Conservation (phyloP, 257 asterid species). For the Scutellaria galericulata region DNA sequence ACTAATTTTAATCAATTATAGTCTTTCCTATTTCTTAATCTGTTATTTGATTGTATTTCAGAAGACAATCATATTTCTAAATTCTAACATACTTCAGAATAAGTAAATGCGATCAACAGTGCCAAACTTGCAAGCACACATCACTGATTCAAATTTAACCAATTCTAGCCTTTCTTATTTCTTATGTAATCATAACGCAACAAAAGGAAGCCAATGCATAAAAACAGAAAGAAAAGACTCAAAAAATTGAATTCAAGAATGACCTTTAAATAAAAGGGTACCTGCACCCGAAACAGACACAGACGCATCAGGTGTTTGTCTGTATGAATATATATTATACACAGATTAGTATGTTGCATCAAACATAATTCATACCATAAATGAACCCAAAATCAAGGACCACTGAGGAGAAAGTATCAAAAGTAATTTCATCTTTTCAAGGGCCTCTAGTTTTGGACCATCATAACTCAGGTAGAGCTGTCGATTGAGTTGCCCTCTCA, state of each 20-base stretch:
- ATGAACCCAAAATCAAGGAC: constrained; percentile 47
- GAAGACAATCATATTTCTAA: background rate
- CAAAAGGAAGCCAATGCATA: too few species aligned
- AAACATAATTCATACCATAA: too few species aligned
- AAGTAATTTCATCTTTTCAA: constrained; percentile 52
- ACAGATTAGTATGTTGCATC: too few species aligned
- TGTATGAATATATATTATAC: too few species aligned
- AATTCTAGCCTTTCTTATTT: too few species aligned
- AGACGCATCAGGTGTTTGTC: too few species aligned
- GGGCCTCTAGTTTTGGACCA: constrained; percentile 49
- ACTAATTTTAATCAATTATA: background rate
- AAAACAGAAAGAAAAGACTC: too few species aligned
- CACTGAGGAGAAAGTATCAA: constrained; percentile 57
- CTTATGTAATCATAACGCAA: too few species aligned
- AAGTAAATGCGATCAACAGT: background rate
- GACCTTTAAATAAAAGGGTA: too few species aligned
- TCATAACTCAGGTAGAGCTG: constrained; percentile 39
- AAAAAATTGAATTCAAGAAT: too few species aligned
- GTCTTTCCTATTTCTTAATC: constrained; percentile 2
- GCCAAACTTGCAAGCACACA: background rate
- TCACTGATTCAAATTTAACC: too few species aligned
- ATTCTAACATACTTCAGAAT: background rate
- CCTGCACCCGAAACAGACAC: too few species aligned
- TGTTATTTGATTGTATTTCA: background rate
- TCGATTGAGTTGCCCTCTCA: constrained; percentile 52